Base-by-base conservation (phyloP, 1,284 basidiomycete species). In the Taiwanofungus camphoratus region DNA sequence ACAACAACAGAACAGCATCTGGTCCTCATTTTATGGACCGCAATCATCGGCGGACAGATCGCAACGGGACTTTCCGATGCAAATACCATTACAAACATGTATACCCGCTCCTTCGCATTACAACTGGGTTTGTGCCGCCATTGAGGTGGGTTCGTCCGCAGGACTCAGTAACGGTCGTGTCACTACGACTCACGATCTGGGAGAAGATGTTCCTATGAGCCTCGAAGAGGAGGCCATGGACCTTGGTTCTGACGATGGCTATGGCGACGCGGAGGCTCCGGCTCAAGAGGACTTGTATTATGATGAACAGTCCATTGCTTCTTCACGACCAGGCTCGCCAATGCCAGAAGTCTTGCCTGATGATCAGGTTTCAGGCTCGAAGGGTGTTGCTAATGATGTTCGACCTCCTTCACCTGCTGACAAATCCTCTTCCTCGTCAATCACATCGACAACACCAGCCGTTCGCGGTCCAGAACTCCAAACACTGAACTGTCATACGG, bases 201-300 rank as follows among this genome's bases (percentile, higher is more conserved):
- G 7, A 12, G 9, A 12, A 18, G 7, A 9, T 16, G 7, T 6
- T 9, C 31, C 31, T 18, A 7, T 8, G 31, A 33, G 15, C 16
- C 11, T 8, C 6, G 32, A 19, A 15, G 43, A 45, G n/a, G 44
- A 45, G 26, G 24, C 47, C 13, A 49, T 49, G 48, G 44, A 49
- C 16, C 32, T 45, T 11, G 39, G 11, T 15, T 40, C 44, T 12
- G 47, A 49, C 32, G 47, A 49, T 26, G 47, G 41, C 12, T 29
- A 36, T 22, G 27, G 32, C 20, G 45, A 37, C 26, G 11, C 20
- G 8, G 24, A 23, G 12, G 7, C 7, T 16, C 22, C 18, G 18
- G 15, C 24, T 20, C 11, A 5, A 13, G 38, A 34, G 9, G 32
- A 35, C 6, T n/a, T n/a, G n/a, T 29, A n/a, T 8, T 29, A 9